Base-by-base conservation (phyloP, 2,329 filamentous ascomycete genomes). In the Trichoderma aggressivum region DNA sequence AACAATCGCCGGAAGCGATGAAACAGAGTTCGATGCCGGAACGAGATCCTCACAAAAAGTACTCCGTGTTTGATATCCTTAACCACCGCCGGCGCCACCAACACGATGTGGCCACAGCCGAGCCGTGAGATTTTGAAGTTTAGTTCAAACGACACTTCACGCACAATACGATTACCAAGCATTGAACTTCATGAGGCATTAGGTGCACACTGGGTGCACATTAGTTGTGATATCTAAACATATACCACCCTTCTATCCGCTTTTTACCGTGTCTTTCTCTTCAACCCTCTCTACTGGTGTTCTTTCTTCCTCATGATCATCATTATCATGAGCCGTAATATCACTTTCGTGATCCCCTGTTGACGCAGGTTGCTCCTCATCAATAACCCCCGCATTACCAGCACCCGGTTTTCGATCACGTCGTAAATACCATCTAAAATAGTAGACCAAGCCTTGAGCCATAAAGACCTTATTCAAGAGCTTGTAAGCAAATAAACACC, bases 361-460 rank as follows among this genome's bases (percentile, higher is more conserved):
- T 16, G 65, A n/a, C 14, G 14, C 26, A 1, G 53, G 1, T 1
- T 32, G 34, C 7, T 24, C 64, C n/a, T 24, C 53, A 1, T n/a
- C 10, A 16, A 24, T 5, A 18, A 36, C 8, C 10, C 28, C 64
- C 26, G 18, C 28, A 34, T 50, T 21, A 8, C 79, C 78, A 5
- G 68, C 64, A 3, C 64, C 71, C 5, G 71, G 71, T 73, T 80
- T 80, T 16, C 58, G 47, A 3, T 75, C 75, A 30, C 74, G 70
- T 7, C 75, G 70, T 55, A 86, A 74, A 73, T 84, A 86, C 79
- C 82, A 81, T 72, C 79, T 82, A 75, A 87, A 87, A 60, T 85
- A 79, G 60, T 84, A 83, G 0, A 85, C 83, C 10, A 85, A 71
- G 12, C 81, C 77, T 72, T 85, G 84, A 1, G 84, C 84, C 73